Base-by-base conservation (phyloP, 129 eudicot species). In the Artemisia tridentata region DNA sequence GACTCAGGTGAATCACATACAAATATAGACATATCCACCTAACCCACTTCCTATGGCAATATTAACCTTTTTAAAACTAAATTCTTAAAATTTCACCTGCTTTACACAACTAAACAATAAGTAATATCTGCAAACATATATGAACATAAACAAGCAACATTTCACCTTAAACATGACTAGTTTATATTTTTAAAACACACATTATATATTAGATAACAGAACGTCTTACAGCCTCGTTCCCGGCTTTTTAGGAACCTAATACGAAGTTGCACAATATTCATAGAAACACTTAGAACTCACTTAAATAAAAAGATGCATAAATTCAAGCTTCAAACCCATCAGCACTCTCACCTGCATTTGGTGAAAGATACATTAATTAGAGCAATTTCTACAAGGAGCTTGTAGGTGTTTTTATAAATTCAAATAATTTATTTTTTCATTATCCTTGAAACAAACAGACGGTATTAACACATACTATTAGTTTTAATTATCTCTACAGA, bases 341-440 rank as follows among this genome's bases (percentile, higher is more conserved):
- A 64, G 70, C 77, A 62, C 70, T 50, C 51, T 72, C 77, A 50
- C 77, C 77, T 73, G 77, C 77, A 31, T 25, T 62, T 73, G 25
- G 18, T 27, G 19, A 16, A 31, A 48, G n/a, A 29, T 5, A 61
- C 29, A 5, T 14, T 27, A 61, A 13, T 61, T 11, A 15, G n/a
- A 61, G 20, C 66, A 61, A 61, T 27, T 27, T 14, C 34, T 34
- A 58, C 64, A 57, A 51, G 34, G 63, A 57, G 63, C 63, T 45
- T 47, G 38, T 6, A 49, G 14, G 9, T 6, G 18, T 29, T 5
- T 52, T 27, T 19, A 23, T 67, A 1, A 13, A 20, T 13, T 20
- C 34, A 14, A 1, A 52, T 52, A 25, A 51, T 25, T 27, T 14
- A 19, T 5, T 38, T 38, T 38, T 38, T 38, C 10, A 38, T 7